Percentiles rank a stretch among this genome's conserved stretches.
Evolutionary conservation across 306 rosid genomes (phyloP).

Genomic region (Fagus crenata): DNA sequence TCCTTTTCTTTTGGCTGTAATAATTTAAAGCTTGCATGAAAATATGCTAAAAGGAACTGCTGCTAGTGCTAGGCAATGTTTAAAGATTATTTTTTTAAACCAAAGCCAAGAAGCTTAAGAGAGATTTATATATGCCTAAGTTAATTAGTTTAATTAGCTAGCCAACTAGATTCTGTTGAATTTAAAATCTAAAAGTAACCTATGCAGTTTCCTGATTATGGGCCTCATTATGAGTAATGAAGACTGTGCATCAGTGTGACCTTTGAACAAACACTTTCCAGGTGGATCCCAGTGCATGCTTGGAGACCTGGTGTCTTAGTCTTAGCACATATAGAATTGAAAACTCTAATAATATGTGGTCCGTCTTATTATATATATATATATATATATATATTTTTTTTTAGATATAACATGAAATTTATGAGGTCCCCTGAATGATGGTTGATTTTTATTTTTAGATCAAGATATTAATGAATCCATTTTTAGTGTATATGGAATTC

Average conservation of each 20-base stretch:
- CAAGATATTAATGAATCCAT: too few species aligned
- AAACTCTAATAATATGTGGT: too few species aligned
- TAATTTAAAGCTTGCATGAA: too few species aligned
- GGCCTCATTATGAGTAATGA: slow-evolving; percentile 38
- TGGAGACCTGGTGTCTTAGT: slow-evolving; percentile 4
- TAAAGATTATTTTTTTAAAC: background rate
- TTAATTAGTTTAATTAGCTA: background rate
- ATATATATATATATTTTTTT: too few species aligned
- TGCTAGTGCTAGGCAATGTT: background rate
- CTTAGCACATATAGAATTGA: background rate
- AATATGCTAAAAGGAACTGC: background rate
- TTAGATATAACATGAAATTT: too few species aligned
- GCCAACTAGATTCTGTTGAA: slow-evolving; percentile 23
- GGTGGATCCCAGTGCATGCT: slow-evolving; percentile 27
- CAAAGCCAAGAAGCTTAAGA: background rate
- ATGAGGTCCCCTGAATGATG: too few species aligned
- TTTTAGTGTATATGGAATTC: too few species aligned
- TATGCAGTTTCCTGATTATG: slow-evolving; percentile 36
- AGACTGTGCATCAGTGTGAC: slow-evolving; percentile 6
- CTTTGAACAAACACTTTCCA: slow-evolving; percentile 38
- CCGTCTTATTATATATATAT: too few species aligned
- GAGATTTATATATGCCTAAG: background rate
- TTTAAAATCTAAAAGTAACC: slow-evolving; percentile 5
- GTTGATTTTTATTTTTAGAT: too few species aligned
- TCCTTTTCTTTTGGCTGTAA: background rate